Evolutionary conservation across 257 asterid genomes (phyloP).

Genomic region (Gynochthodes officinalis): DNA sequence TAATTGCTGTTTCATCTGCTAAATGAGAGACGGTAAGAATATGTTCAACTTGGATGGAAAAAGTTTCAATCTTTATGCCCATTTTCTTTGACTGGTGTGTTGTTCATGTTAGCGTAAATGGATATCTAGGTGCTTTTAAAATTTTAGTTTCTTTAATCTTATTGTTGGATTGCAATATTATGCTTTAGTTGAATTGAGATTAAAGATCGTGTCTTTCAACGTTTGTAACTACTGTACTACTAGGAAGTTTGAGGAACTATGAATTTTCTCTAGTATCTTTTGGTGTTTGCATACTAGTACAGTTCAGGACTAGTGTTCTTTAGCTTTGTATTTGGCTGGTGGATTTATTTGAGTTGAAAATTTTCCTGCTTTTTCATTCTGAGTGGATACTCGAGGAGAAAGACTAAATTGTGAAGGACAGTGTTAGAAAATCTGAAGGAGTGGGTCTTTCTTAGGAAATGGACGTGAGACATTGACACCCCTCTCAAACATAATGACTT

Average conservation of each 20-base stretch:
- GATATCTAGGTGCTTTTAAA: background rate
- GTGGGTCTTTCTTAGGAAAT: too few species aligned
- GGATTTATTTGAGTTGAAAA: background rate
- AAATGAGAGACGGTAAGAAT: conserved; percentile 2
- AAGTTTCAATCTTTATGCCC: background rate
- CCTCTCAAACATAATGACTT: too few species aligned
- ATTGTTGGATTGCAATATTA: background rate
- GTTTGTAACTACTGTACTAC: background rate
- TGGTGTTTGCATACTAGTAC: background rate
- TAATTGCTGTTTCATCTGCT: background rate
- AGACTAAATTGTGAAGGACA: background rate
- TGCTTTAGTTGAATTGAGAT: background rate
- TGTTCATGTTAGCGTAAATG: background rate
- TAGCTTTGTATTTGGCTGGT: background rate
- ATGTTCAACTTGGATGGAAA: background rate
- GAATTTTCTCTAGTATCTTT: background rate
- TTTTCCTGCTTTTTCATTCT: too few species aligned
- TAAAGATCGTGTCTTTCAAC: background rate
- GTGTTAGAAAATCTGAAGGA: too few species aligned
- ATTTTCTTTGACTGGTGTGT: background rate
- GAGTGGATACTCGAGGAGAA: background rate
- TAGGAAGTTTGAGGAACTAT: background rate
- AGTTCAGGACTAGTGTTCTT: background rate
- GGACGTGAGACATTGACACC: too few species aligned
- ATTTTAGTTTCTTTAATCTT: background rate